These are phyloP conservation scores for Verbena officinalis DNA, from an alignment of 257 asterid genomes.

Conservation along the genomic window DNA sequence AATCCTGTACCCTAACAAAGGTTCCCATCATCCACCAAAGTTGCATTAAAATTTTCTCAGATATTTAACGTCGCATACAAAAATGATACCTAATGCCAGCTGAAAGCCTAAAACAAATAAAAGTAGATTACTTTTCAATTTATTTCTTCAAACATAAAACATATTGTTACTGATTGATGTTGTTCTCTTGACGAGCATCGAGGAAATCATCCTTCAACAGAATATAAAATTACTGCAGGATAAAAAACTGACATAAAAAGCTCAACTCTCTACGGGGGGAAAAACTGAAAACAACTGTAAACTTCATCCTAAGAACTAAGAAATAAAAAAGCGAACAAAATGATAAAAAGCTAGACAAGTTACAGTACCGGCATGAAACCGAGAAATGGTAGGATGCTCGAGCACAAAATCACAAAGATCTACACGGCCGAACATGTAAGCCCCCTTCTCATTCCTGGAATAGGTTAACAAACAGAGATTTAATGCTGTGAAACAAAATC, in stretches of 20 bases:
- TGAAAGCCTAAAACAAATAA: conserved; percentile 2
- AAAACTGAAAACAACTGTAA: background rate
- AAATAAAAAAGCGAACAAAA: conserved; percentile 4
- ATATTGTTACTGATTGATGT: background rate
- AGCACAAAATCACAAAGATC: conserved; percentile 92
- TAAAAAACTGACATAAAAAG: background rate
- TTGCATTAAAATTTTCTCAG: conserved; percentile 5
- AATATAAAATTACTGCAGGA: background rate
- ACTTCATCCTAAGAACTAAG: conserved; percentile 8
- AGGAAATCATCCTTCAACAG: conserved; percentile 18
- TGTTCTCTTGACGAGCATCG: conserved; percentile 2
- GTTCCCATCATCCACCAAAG: conserved; percentile 4
- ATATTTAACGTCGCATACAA: background rate
- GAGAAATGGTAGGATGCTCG: conserved; percentile 93
- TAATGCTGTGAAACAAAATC: conserved; percentile 6
- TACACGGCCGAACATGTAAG: conserved; percentile 98
- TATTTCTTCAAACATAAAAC: conserved; percentile 8
- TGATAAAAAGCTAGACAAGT: conserved; percentile 15
- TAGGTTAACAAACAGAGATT: conserved; percentile 21
- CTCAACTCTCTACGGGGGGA: background rate
- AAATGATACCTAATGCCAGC: background rate
- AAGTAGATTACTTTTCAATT: background rate
- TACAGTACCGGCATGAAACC: conserved; percentile 89
- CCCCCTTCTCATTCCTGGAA: conserved; percentile 86
- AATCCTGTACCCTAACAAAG: conserved; percentile 6